Evolutionary conservation across 768 basidiomycete species (phyloP), one percentile per base, ranked within the genome.

Genomic region (Tylopilus subfusipes): DNA sequence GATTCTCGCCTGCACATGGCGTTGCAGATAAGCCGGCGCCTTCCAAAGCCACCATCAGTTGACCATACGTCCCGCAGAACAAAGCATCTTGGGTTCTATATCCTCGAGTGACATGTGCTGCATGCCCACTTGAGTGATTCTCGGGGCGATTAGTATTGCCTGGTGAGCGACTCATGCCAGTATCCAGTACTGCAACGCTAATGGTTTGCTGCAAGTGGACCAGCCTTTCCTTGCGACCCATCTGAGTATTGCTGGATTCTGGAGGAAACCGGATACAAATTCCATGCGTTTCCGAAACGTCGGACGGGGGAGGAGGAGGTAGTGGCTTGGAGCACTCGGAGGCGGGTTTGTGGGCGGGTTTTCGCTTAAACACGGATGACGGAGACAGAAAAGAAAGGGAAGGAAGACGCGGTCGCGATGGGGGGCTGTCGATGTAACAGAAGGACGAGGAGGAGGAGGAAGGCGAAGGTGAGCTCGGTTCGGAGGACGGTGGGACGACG

Each of bases 1-100:
- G 57, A 12, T 67, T 64, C 13, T 56, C 60, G 24, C 59, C 70
- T 9, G 61, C 42, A 45, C 70, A 77, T 11, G 70, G 68, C 6
- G 62, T 63, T 27, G 68, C 63, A 24, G 63, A 65, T 59, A 77
- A 63, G 36, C 76, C 75, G 1, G 72, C 76, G 16, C 54, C 63
- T 46, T 71, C 58, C 40, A 77, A 61, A n/a, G 76, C 76, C 22
- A 62, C 54, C 68, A 70, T 69, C 47, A 77, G 59, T 60, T 77
- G 76, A 11, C 76, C 76, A 57, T 75, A 77, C 19, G 76, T 77
- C 24, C 76, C 76, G 24, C 72, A 69, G 58, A 74, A 77, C 48
- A 77, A 59, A 27, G 73, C 64, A 39, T 66, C 62, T n/a, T 66
- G 19, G 10, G 55, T 57, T 52, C 53, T 63, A 21, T 65, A 48